Evolutionary conservation across 331 rosid genomes (phyloP).

Genomic region (Phaseolus coccineus): DNA sequence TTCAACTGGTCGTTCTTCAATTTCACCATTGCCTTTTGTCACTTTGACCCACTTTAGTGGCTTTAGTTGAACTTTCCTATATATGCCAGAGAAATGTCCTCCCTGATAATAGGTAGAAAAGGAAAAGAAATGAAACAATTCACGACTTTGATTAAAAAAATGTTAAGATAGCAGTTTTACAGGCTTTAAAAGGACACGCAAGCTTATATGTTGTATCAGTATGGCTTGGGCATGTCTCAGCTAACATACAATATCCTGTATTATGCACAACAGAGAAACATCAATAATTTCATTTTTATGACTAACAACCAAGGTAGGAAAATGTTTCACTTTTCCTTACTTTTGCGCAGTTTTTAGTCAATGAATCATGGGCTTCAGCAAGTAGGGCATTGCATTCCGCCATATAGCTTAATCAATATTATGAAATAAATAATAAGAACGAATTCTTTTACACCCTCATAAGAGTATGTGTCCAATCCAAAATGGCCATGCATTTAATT

Average conservation of each 20-base stretch:
- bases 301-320: slow-evolving; percentile 32
- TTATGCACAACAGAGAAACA: slow-evolving; percentile 32
- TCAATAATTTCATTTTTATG: not conserved
- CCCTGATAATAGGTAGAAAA: slow-evolving; percentile 61
- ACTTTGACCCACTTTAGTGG: slow-evolving; percentile 91
- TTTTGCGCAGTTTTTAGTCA: not conserved
- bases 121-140: slow-evolving; percentile 40
- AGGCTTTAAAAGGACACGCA: slow-evolving; percentile 15
- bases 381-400: slow-evolving; percentile 11
- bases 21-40: slow-evolving; percentile 72
- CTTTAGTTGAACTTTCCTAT: slow-evolving; percentile 96
- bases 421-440: not conserved
- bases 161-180: slow-evolving; percentile 28
- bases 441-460: not conserved
- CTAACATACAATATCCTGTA: slow-evolving; percentile 34
- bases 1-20: slow-evolving; percentile 90
- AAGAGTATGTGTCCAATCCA: slow-evolving; percentile 30
- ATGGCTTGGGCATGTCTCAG: slow-evolving; percentile 30
- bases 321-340: slow-evolving; percentile 16
- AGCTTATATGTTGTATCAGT: slow-evolving; percentile 12
- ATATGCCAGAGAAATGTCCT: slow-evolving; percentile 96
- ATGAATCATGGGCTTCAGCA: not conserved
- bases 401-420: slow-evolving; percentile 10
- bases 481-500: not conserved
- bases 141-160: not conserved